Base-by-base conservation (phyloP, 805 yeast species). In the Candida saitoana region DNA sequence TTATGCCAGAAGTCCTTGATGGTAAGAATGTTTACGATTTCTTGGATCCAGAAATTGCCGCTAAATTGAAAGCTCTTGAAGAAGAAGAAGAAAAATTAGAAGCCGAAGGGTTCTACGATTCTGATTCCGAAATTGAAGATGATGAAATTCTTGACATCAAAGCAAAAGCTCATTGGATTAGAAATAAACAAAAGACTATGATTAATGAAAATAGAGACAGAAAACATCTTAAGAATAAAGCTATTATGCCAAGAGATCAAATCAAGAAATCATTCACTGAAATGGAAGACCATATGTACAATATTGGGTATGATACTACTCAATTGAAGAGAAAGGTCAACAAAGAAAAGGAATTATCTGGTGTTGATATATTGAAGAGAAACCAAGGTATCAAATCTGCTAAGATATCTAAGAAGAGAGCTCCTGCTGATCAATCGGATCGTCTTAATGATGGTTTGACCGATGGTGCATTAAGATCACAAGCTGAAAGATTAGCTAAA, bases 21-120 rank as follows among this genome's bases (percentile, higher is more conserved):
- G 99, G 99, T 69, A 85, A 81, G 72, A 93, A 93, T 62, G 96
- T 93, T 44, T 91, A 89, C 69, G 99, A 93, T 68, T 93, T 86
- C 83, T 76, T 93, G 63, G 99, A 93, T 59, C 88, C 96, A 34
- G 99, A 93, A 54, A 93, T 93, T 60, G 85, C 89, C 38, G 84
- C 87, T 51, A 93, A 93, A 70, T 77, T 93, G 60, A 88, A 88
- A 67, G 96, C 96, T 14, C 74, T 93, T 50, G 99, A 93, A 70
- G 96, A 86, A 49, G 99, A 93, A 69, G 99, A 93, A 71, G 98
- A 91, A 66, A 78, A 82, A 62, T 79, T 93, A 55, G 96, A 91
- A 67, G 68, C 76, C 38, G 96, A 90, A 69, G 99, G 99, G 22
- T 93, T 93, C 73, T 93, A 93, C 65, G 95, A 88, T 54, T 83